These are phyloP conservation scores for Drechmeria coniospora DNA, from an alignment of 2,329 filamentous ascomycete species.

Conservation along the genomic window DNA sequence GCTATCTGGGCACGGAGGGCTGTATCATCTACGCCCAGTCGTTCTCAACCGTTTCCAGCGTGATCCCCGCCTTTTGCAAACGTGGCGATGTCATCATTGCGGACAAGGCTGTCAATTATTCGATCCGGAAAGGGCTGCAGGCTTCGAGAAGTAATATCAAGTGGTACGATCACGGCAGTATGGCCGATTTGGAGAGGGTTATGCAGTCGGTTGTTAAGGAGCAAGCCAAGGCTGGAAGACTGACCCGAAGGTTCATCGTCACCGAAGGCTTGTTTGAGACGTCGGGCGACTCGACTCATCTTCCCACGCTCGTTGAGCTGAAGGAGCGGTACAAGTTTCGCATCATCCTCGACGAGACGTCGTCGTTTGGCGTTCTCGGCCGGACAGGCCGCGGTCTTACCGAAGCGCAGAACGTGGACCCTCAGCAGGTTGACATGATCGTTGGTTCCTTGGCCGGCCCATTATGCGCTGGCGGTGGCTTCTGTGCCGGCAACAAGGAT, in stretches of 20 bases:
- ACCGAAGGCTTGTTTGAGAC: constrained; percentile 92
- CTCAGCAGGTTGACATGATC: constrained; percentile 91
- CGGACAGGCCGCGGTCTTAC: constrained; percentile 83
- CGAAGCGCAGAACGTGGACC: constrained; percentile 92
- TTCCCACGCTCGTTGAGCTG: constrained; percentile 82
- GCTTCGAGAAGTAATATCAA: constrained; percentile 79
- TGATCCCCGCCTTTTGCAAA: constrained; percentile 95
- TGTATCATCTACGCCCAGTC: constrained; percentile 94
- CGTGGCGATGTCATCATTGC: constrained; percentile 94
- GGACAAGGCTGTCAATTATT: constrained; percentile 83
- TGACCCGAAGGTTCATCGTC: constrained; percentile 89
- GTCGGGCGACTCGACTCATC: constrained; percentile 66
- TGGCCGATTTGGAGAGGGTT: constrained; percentile 80
- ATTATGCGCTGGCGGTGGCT: constrained; percentile 83
- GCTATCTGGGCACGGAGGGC: constrained; percentile 71
- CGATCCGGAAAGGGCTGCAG: constrained; percentile 87
- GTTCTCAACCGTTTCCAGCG: constrained; percentile 91
- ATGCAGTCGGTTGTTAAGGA: constrained; percentile 77
- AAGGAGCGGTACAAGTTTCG: constrained; percentile 97
- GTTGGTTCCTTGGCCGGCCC: constrained; percentile 83
- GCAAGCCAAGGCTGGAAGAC: constrained; percentile 65
- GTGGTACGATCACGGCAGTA: constrained; percentile 94
- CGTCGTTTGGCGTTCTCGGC: constrained; percentile 90
- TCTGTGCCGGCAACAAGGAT: constrained; percentile 82
- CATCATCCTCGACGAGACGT: constrained; percentile 91